These are phyloP conservation scores for Termitomyces sp. DNA, from an alignment of 768 basidiomycete genomes.

Conservation along the genomic window DNA sequence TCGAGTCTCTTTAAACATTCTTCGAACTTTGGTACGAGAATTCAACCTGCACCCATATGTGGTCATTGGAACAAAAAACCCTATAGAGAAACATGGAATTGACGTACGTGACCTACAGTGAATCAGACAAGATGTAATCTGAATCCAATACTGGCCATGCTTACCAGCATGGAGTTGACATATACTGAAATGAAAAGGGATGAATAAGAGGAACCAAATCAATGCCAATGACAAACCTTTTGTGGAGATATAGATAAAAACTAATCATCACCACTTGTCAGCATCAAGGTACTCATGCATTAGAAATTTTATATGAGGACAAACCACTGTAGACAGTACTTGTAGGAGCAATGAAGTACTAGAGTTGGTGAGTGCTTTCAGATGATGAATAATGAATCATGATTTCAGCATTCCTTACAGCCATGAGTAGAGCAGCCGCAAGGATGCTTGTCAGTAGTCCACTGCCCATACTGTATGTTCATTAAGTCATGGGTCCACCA, in stretches of 20 bases:
- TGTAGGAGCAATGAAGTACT: not conserved
- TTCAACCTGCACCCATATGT: not conserved
- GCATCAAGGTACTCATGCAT: not conserved
- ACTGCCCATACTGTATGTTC: not conserved
- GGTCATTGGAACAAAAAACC: not conserved
- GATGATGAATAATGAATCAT: not conserved
- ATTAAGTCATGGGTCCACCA: not conserved
- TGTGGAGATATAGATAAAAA: not conserved
- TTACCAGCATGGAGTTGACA: not conserved
- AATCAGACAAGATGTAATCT: not conserved
- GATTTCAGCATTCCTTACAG: not conserved
- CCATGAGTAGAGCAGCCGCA: not conserved
- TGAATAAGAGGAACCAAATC: not conserved
- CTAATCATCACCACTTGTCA: not conserved
- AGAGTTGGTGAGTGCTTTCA: not conserved
- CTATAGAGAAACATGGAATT: not conserved
- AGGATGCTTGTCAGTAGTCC: not conserved
- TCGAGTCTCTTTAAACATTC: not conserved
- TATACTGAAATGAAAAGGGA: not conserved
- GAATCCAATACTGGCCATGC: not conserved
- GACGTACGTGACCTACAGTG: not conserved
- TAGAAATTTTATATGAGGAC: not conserved
- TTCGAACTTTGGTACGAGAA: not conserved
- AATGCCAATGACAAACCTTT: not conserved
- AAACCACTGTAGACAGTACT: not conserved